These are phyloP conservation scores for Mycena rebaudengoi DNA, from an alignment of 768 basidiomycete genomes.

Conservation along the genomic window DNA sequence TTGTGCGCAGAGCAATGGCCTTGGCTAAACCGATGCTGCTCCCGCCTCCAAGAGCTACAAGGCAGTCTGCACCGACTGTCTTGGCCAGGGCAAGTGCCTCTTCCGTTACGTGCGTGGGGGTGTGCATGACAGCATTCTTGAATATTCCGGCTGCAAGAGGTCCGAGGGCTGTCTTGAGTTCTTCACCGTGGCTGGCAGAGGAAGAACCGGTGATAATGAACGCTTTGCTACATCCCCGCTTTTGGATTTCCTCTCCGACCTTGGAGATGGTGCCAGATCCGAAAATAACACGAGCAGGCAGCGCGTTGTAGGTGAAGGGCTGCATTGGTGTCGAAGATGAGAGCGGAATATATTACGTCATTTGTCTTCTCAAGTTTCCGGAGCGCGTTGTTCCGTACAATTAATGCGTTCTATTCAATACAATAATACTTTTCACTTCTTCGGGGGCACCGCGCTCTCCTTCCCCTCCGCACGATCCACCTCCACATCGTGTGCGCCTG, in stretches of 20 bases:
- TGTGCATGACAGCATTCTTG: slow-evolving; percentile 51
- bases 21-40: slow-evolving; percentile 49
- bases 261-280: slow-evolving; percentile 43
- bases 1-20: slow-evolving; percentile 48
- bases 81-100: slow-evolving; percentile 38
- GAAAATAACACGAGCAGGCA: slow-evolving; percentile 48
- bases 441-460: slow-evolving; percentile 6
- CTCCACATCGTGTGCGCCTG: not conserved
- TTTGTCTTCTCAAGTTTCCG: too few relatives aligned
- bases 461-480: slow-evolving; percentile 16
- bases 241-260: slow-evolving; percentile 39
- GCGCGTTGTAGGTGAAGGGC: slow-evolving; percentile 47
- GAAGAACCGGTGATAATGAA: slow-evolving; percentile 45
- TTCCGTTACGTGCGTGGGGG: slow-evolving; percentile 46
- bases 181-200: slow-evolving; percentile 39
- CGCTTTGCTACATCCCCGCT: slow-evolving; percentile 41
- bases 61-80: slow-evolving; percentile 41
- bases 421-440: too few relatives aligned
- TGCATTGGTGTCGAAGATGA: too few relatives aligned
- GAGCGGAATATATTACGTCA: too few relatives aligned
- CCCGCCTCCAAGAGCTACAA: slow-evolving; percentile 48
- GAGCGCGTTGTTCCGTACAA: too few relatives aligned
- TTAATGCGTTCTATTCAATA: too few relatives aligned
- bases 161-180: slow-evolving; percentile 25
- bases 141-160: slow-evolving; percentile 41